Evolutionary conservation across 768 basidiomycete species (phyloP).

Genomic region (Podaxis sp.): DNA sequence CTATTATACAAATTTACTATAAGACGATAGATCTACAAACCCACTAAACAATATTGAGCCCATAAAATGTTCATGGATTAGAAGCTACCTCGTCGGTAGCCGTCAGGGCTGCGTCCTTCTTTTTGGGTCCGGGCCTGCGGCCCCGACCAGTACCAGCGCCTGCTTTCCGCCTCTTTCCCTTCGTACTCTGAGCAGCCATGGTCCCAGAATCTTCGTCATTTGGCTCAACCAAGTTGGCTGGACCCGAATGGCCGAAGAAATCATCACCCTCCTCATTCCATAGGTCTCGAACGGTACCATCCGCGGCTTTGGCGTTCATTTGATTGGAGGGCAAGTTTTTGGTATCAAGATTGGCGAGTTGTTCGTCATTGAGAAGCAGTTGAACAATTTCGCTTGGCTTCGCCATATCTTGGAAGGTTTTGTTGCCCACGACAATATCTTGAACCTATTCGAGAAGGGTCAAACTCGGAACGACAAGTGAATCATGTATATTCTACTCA

Average conservation of each 20-base stretch:
- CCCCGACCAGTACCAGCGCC: conserved; percentile 37
- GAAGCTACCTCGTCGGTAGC: conserved; percentile 12
- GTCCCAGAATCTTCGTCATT: conserved; percentile 39
- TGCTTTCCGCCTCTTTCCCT: conserved; percentile 44
- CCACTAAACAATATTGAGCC: conserved; percentile 6
- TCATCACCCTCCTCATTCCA: conserved; percentile 90
- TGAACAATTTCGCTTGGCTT: conserved; percentile 98
- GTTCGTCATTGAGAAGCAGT: conserved; percentile 91
- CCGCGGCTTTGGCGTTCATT: conserved; percentile 30
- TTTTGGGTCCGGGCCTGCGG: conserved; percentile 40
- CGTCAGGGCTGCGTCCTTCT: conserved; percentile 24
- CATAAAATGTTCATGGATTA: conserved; percentile 13
- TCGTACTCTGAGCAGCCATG: conserved; percentile 29
- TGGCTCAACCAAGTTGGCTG: conserved; percentile 28
- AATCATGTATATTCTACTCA: conserved; percentile 32
- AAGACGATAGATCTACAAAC: conserved; percentile 15
- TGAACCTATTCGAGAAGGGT: conserved; percentile 64
- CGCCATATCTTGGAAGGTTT: conserved; percentile 88
- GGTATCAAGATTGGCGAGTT: conserved; percentile 70
- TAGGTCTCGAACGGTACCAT: conserved; percentile 55
- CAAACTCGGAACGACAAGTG: background rate
- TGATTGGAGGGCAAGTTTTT: conserved; percentile 26
- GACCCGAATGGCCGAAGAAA: conserved; percentile 67
- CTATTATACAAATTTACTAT: conserved; percentile 17
- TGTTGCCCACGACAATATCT: conserved; percentile 98